These are phyloP conservation scores for Pestalotiopsis sp. DNA, from an alignment of 2,329 filamentous ascomycete genomes.

Conservation along the genomic window DNA sequence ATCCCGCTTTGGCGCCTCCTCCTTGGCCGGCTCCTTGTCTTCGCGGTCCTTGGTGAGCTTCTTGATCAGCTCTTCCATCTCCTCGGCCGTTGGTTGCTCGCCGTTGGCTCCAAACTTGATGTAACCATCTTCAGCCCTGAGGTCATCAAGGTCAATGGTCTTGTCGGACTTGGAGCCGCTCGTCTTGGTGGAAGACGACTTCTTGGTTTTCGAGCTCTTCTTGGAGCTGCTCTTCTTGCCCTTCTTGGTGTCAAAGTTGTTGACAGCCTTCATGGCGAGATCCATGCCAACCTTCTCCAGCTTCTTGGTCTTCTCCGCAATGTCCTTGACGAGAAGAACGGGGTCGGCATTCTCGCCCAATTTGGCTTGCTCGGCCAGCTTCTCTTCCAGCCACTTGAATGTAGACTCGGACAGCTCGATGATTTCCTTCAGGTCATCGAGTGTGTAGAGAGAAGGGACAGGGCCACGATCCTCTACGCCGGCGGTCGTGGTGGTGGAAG, in stretches of 20 bases:
- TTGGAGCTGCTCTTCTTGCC: slow-evolving; percentile 38
- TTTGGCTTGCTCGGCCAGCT: slow-evolving; percentile 69
- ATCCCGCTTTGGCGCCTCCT: slow-evolving; percentile 26
- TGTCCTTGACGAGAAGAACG: slow-evolving; percentile 71
- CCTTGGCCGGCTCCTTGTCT: slow-evolving; percentile 14
- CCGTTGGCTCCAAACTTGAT: slow-evolving; percentile 41
- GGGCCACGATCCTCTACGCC: slow-evolving; percentile 54
- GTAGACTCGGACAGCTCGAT: slow-evolving; percentile 64
- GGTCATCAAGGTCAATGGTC: slow-evolving; percentile 46
- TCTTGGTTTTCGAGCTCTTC: slow-evolving; percentile 42
- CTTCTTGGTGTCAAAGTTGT: slow-evolving; percentile 50
- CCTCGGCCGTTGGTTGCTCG: slow-evolving; percentile 45
- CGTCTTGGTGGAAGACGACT: slow-evolving; percentile 39
- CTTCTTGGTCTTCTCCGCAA: slow-evolving; percentile 68
- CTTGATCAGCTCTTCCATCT: slow-evolving; percentile 58
- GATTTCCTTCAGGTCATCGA: slow-evolving; percentile 70
- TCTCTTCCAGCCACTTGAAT: slow-evolving; percentile 74
- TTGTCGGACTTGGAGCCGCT: slow-evolving; percentile 33
- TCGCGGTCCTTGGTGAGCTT: slow-evolving; percentile 36
- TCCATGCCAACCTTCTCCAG: slow-evolving; percentile 72
- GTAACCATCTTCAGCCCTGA: slow-evolving; percentile 35
- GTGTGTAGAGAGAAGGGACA: slow-evolving; percentile 68
- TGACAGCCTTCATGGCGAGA: slow-evolving; percentile 69
- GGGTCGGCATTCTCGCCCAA: slow-evolving; percentile 74
- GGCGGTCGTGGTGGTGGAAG: slow-evolving; percentile 39